A percentile compares a stretch with the other conserved stretches of the same genome.
phyloP scores from a whole-genome alignment of 2,329 filamentous ascomycete species.

The Trichophyton simii region DNA sequence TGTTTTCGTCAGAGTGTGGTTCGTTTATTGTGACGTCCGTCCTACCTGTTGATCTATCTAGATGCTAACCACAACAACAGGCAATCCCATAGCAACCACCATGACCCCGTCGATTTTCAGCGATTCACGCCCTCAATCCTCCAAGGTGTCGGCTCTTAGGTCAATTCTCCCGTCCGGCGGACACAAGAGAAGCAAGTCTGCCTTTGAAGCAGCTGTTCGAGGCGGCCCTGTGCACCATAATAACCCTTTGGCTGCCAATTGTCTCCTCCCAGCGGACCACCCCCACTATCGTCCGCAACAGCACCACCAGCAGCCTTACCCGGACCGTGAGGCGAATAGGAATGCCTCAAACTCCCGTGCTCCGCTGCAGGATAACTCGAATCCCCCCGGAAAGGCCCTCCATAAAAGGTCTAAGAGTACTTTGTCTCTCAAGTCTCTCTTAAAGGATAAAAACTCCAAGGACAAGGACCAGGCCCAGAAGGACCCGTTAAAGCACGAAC shows the following conservation, averaged over 20 bases:
- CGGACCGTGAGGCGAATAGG: conserved; percentile 21
- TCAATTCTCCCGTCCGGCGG: conserved; percentile 41
- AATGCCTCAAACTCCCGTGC: conserved; percentile 20
- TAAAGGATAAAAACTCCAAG: conserved; percentile 36
- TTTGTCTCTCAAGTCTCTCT: conserved; percentile 40
- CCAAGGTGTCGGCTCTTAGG: conserved; percentile 38
- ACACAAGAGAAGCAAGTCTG: conserved; percentile 38
- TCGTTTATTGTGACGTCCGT: neutral
- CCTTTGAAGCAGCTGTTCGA: conserved; percentile 15
- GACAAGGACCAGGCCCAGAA: conserved; percentile 27
- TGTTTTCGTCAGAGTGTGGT: neutral
- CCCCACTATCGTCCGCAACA: conserved; percentile 25
- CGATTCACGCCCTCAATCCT: conserved; percentile 23
- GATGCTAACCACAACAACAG: neutral
- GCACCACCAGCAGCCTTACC: conserved; percentile 8
- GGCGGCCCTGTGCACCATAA: conserved; percentile 13
- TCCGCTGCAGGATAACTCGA: conserved; percentile 13
- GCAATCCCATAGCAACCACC: neutral
- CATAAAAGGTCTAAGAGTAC: conserved; percentile 45
- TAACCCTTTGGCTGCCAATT: conserved; percentile 16
- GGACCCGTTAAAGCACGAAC: conserved; percentile 22
- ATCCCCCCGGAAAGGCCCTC: conserved; percentile 26
- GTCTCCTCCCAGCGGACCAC: conserved; percentile 40
- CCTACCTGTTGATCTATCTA: neutral
- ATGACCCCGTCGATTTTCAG: conserved; percentile 19